phyloP scores from a whole-genome alignment of 768 basidiomycete genomes.

The Tricholoma sp. region DNA sequence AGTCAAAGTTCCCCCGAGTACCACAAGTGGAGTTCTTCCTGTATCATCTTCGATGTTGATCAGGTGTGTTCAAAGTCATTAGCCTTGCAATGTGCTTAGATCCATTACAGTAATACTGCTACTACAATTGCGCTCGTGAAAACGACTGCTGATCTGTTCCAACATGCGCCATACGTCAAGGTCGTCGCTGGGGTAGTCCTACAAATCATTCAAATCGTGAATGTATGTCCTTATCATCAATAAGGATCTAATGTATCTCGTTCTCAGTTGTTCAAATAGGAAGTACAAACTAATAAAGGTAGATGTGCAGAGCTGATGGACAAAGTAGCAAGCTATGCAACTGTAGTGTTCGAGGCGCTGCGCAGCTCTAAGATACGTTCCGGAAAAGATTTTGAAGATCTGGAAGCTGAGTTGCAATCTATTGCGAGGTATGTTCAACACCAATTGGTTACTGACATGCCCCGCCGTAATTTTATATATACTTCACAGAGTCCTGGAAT shows the following conservation, averaged over 20 bases:
- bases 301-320: slow-evolving; percentile 18
- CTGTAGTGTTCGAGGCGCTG: slow-evolving; percentile 20
- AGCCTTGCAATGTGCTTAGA: not conserved
- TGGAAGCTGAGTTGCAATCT: slow-evolving; percentile 17
- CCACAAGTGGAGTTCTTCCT: not conserved
- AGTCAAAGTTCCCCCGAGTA: not conserved
- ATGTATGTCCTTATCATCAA: slow-evolving; percentile 11
- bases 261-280: slow-evolving; percentile 1
- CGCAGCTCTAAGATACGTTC: slow-evolving; percentile 8
- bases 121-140: slow-evolving; percentile 10
- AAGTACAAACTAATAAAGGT: slow-evolving; percentile 19
- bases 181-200: slow-evolving; percentile 17
- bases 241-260: not conserved
- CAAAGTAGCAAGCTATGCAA: slow-evolving; percentile 18
- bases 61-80: not conserved
- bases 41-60: not conserved
- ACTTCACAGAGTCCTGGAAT: slow-evolving; percentile 16
- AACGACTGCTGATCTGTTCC: slow-evolving; percentile 16
- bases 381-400: slow-evolving; percentile 6
- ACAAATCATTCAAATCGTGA: slow-evolving; percentile 22
- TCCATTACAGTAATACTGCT: not conserved
- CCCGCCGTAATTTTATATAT: not conserved
- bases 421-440: slow-evolving; percentile 11
- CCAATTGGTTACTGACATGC: not conserved
- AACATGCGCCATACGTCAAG: slow-evolving; percentile 22